Conservation (phyloP, 2,329 filamentous ascomycete genomes). For the Epichloe glyceriae region DNA sequence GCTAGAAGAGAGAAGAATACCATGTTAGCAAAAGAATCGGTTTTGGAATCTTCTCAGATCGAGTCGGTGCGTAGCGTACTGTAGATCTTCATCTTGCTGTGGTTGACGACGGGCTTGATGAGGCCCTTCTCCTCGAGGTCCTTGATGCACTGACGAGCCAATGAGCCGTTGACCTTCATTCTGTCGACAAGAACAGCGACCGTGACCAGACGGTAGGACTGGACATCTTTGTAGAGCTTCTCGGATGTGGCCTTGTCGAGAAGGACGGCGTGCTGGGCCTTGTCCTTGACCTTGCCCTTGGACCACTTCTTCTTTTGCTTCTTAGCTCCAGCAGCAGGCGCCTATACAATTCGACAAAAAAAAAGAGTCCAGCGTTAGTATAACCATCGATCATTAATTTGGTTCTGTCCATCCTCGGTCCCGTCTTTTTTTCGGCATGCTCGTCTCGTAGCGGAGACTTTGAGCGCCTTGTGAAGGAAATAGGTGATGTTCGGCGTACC, state of each 20-base stretch:
- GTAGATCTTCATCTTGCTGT: slow-evolving; percentile 99
- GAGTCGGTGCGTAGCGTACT: slow-evolving; percentile 38
- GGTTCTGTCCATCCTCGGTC: background rate
- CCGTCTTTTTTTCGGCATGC: background rate
- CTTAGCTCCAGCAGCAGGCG: slow-evolving; percentile 34
- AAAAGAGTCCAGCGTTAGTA: slow-evolving; percentile 3
- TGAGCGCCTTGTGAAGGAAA: slow-evolving; percentile 1
- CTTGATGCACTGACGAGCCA: slow-evolving; percentile 77
- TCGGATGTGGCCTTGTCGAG: slow-evolving; percentile 96
- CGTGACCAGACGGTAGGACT: slow-evolving; percentile 99
- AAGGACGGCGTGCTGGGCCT: slow-evolving; percentile 98
- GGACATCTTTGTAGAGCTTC: slow-evolving; percentile 99
- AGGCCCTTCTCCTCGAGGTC: slow-evolving; percentile 96
- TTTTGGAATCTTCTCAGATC: background rate
- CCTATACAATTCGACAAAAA: slow-evolving; percentile 14
- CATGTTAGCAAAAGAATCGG: background rate
- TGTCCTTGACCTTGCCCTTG: slow-evolving; percentile 87
- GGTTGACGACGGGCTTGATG: slow-evolving; percentile 94
- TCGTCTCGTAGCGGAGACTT: background rate
- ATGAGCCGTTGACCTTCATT: slow-evolving; percentile 99
- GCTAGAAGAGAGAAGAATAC: slow-evolving; percentile 28
- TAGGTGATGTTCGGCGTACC: slow-evolving; percentile 19
- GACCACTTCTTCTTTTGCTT: slow-evolving; percentile 42
- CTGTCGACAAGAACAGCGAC: slow-evolving; percentile 97
- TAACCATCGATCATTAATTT: slow-evolving; percentile 10